Conservation (phyloP, 768 basidiomycete species). For the Podaxis sp. region DNA sequence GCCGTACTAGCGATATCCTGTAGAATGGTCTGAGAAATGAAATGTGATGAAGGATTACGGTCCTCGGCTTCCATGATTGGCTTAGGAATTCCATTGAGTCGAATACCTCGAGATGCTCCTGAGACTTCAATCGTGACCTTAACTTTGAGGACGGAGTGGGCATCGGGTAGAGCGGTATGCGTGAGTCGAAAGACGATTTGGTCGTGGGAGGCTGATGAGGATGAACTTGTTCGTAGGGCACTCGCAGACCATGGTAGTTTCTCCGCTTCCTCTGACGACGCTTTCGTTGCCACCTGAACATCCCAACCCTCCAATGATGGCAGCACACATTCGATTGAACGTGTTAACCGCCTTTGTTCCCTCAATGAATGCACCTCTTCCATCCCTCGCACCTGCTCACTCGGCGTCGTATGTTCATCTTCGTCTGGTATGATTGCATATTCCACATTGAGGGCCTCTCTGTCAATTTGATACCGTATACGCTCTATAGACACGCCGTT, state of each 20-base stretch:
- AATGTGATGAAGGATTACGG: conserved; percentile 60
- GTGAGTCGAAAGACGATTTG: conserved; percentile 64
- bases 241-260: conserved; percentile 71
- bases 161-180: conserved; percentile 69
- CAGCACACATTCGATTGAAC: conserved; percentile 80
- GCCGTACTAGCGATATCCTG: conserved; percentile 73
- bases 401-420: conserved; percentile 43
- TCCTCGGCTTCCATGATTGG: conserved; percentile 64
- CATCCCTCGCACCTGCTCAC: conserved; percentile 43
- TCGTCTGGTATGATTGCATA: conserved; percentile 83
- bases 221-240: conserved; percentile 50
- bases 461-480: conserved; percentile 75
- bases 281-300: conserved; percentile 73
- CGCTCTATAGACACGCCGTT: conserved; percentile 80
- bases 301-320: conserved; percentile 84
- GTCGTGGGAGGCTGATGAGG: conserved; percentile 37
- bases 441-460: conserved; percentile 80
- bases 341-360: conserved; percentile 68
- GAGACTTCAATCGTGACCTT: conserved; percentile 80
- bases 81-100: conserved; percentile 85
- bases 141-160: conserved; percentile 81
- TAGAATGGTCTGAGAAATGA: conserved; percentile 61
- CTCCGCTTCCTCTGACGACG: conserved; percentile 71
- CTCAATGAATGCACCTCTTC: conserved; percentile 65
- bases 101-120: conserved; percentile 69